Evolutionary conservation across 352 stramenopile species (phyloP), one percentile per base, ranked within the genome.

Genomic region (Pythium pyrilobum): DNA sequence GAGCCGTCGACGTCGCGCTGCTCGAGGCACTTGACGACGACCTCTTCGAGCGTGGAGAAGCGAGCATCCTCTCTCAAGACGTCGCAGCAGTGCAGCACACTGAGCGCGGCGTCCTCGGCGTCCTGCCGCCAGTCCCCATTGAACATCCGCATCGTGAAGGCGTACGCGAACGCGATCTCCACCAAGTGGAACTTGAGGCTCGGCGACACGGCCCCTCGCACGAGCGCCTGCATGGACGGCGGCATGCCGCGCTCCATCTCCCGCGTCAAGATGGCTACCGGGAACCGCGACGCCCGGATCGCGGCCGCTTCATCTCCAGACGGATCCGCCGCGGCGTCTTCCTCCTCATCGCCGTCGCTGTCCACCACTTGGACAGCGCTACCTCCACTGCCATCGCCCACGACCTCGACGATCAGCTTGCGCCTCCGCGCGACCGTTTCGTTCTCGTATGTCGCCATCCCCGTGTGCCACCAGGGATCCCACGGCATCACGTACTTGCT

Each of bases 101-200:
- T 49, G 4, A 72, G 38, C 16, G 68, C 58, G 0, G 80, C 82
- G 18, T 89, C 77, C 36, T 52, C 42, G 10, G 65, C 50, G 54
- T 88, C 81, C 65, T 87, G 68, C 11, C 41, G 43, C 66, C 81
- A 90, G 54, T 93, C 82, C 18, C 82, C 82, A 21, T 93, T 93
- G 65, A 86, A 93, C 33, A 44, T 66, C 11, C 82, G 75, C 65
- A 93, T 60, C 7, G 86, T 67, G n/a, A 84, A 48, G 12, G 71
- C 69, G 51, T 93, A 93, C 2, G 76, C 70, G 34, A 87, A 87
- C 6, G 91, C 44, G 13, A 89, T 29, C 54, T 93, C 82, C 3
- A 88, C 40, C 37, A 91, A 44, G 57, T 93, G 74, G 40, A 73
- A 86, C 20, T 57, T 52, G 10, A 93, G 60, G 11, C 36, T 67